These are phyloP conservation scores for Monosporascus sp. DNA, from an alignment of 2,329 filamentous ascomycete species.

Conservation along the genomic window DNA sequence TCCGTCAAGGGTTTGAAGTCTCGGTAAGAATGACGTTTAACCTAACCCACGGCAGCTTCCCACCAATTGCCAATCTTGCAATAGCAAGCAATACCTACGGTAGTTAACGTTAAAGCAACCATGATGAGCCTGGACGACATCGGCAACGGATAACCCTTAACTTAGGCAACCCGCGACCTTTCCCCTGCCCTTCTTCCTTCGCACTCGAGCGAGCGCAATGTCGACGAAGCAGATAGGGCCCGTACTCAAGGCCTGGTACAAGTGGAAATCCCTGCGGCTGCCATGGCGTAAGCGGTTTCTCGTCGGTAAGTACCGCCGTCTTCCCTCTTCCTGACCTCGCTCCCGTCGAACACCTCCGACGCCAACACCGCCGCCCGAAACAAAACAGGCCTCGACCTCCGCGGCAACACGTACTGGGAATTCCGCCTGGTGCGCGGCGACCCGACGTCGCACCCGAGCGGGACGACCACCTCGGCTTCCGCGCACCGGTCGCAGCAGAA, in stretches of 20 bases:
- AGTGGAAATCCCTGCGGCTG: conserved; percentile 57
- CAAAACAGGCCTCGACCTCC: conserved; percentile 53
- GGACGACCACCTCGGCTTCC: not conserved
- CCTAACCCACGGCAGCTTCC: no score
- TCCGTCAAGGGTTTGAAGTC: no score
- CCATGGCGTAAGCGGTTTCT: conserved; percentile 62
- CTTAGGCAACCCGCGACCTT: no score
- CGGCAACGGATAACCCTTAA: no score
- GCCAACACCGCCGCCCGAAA: not conserved
- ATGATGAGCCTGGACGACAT: no score
- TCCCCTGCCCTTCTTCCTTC: no score
- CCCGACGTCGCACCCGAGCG: conserved; percentile 2
- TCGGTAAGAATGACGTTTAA: no score
- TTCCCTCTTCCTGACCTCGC: not conserved
- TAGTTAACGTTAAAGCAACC: no score
- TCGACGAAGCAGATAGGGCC: conserved; percentile 32
- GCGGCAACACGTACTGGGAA: conserved; percentile 66
- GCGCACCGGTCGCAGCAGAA: conserved; percentile 1
- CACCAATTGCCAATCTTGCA: no score
- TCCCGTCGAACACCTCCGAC: not conserved
- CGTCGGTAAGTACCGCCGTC: conserved; percentile 43
- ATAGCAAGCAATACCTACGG: no score
- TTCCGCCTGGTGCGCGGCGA: conserved; percentile 48
- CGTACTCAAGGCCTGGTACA: conserved; percentile 45
- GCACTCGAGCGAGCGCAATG: conserved; percentile 18